Base-by-base conservation (phyloP, 805 yeast genomes). In the Pichia gijzeniarum region DNA sequence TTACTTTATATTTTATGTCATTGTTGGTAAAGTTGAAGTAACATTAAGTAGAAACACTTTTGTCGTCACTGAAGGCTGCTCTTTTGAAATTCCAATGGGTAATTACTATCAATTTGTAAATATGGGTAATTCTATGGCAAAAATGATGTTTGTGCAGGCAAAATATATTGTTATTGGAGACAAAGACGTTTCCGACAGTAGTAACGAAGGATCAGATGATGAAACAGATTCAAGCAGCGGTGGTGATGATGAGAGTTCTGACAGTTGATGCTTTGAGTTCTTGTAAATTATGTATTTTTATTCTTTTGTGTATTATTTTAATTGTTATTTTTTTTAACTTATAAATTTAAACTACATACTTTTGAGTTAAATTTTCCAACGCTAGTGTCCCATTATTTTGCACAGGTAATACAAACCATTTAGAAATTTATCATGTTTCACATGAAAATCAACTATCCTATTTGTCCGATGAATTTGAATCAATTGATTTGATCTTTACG, bases 61-160 rank as follows among this genome's bases (percentile, higher is more conserved):
- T 59, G 64, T 79, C 4, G 83, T 81, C 6, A 71, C 76, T 1
- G 68, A 72, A 45, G 95, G 95, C 1, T 83, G 95, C 43, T 76
- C 91, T 4, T 82, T 89, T 55, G 85, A 84, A 55, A 73, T 90
- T 5, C 96, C 96, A 1, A 76, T 83, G 66, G 83, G 82, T 5
- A 85, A 85, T 58, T 71, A 73, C 36, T 88, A 86, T 62, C 77
- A 83, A 16, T 73, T 89, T 51, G 72, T 71, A 39, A 86, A 86
- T 57, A 71, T 70, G 35, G 84, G 89, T 0, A 65, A 70, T 28
- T 68, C 65, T 16, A 71, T 71, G 30, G 88, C 83, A 0, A 72
- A 76, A 45, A 55, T 89, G 57, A 87, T 85, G 60, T 88, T 86
- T 57, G 89, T 85, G 1, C 95, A 88, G 58, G 73, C 81, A 4